These are phyloP conservation scores for Exserohilum rostratum DNA, from an alignment of 2,329 filamentous ascomycete genomes.

Conservation along the genomic window DNA sequence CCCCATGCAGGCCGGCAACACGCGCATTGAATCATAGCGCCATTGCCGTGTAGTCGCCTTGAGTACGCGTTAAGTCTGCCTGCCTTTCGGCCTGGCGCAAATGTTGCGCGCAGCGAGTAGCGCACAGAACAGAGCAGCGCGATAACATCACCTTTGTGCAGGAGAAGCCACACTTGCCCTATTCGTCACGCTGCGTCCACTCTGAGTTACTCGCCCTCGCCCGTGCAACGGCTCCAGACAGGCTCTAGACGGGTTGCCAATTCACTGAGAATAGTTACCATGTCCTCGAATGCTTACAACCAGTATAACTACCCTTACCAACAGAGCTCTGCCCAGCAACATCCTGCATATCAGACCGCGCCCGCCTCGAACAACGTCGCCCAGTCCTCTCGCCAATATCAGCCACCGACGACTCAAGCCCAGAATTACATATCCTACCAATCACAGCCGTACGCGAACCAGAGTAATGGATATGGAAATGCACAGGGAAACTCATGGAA, in stretches of 20 bases:
- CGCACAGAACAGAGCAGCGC: neutral
- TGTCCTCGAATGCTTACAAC: slow-evolving; percentile 39
- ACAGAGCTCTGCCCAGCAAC: slow-evolving; percentile 38
- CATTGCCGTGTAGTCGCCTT: neutral
- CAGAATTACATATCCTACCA: slow-evolving; percentile 39
- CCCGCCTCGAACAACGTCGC: slow-evolving; percentile 30
- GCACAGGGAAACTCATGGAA: slow-evolving; percentile 32
- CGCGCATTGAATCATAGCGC: neutral
- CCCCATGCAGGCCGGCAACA: neutral
- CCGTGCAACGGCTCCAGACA: slow-evolving; percentile 7
- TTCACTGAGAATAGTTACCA: slow-evolving; percentile 14
- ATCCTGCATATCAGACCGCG: slow-evolving; percentile 35
- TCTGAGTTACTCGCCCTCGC: slow-evolving; percentile 9
- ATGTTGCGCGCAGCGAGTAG: neutral
- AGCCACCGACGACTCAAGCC: slow-evolving; percentile 29
- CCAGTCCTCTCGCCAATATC: slow-evolving; percentile 35
- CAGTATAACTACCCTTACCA: slow-evolving; percentile 36
- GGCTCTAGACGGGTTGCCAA: slow-evolving; percentile 2
- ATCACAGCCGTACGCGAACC: slow-evolving; percentile 26
- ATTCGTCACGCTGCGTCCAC: neutral
- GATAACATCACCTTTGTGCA: neutral
- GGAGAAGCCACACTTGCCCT: neutral
- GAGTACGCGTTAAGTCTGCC: slow-evolving; percentile 12
- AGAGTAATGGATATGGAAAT: slow-evolving; percentile 27
- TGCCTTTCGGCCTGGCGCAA: neutral